phyloP scores from a whole-genome alignment of 768 basidiomycete species.

The Agrocybe pediades region DNA sequence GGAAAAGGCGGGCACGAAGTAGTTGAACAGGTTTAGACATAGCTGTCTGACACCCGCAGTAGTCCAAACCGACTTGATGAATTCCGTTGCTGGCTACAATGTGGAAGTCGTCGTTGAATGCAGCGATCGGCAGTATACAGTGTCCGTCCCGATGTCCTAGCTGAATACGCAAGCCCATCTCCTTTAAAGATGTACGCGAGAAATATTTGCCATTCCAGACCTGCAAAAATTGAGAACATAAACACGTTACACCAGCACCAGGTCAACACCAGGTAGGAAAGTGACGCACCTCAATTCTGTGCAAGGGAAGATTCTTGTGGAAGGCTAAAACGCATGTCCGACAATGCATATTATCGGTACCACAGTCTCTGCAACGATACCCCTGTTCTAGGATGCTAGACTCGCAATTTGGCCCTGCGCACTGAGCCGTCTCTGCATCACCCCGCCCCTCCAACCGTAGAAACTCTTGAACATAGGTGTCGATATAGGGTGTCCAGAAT shows the following conservation, averaged over 20 bases:
- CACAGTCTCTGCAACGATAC: background rate
- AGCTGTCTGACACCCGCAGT: conserved; percentile 27
- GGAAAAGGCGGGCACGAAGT: conserved; percentile 24
- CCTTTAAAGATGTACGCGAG: conserved; percentile 15
- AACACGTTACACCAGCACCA: too few relatives aligned
- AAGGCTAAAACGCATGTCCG: background rate
- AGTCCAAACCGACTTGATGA: conserved; percentile 28
- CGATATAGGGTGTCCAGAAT: background rate
- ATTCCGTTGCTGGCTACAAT: conserved; percentile 28
- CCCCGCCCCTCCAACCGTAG: background rate
- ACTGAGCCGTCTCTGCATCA: background rate
- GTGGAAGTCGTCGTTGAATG: conserved; percentile 21
- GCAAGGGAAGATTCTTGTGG: background rate
- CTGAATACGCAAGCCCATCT: conserved; percentile 26
- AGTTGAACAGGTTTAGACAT: conserved; percentile 25
- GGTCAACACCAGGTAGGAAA: background rate
- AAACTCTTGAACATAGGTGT: background rate
- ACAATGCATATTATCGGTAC: background rate
- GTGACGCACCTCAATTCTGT: background rate
- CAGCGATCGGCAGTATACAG: conserved; percentile 17
- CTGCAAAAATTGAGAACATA: background rate
- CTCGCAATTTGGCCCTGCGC: background rate
- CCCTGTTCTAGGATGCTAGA: background rate
- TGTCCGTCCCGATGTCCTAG: conserved; percentile 23
- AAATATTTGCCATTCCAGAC: background rate